These are phyloP conservation scores for Copromyces sp. DNA, from an alignment of 495 filamentous ascomycete genomes.

Conservation along the genomic window DNA sequence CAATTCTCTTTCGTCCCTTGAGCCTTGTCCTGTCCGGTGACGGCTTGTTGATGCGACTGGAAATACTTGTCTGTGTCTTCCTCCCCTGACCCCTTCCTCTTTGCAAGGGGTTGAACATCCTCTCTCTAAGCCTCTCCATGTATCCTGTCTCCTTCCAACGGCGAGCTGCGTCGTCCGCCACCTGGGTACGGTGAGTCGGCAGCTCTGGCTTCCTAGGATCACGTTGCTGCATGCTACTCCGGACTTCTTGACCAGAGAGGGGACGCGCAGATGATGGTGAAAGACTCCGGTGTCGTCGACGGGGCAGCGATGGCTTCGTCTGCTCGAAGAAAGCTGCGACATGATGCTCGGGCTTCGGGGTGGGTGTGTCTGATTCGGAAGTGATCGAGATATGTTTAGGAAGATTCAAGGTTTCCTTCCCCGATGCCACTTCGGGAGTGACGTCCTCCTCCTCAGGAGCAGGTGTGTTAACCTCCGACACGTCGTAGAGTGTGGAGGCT, in stretches of 20 bases:
- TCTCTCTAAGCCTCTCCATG: slow-evolving; percentile 8
- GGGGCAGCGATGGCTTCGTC: slow-evolving; percentile 15
- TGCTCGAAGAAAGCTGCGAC: slow-evolving; percentile 23
- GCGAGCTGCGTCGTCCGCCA: neutral
- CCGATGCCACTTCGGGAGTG: slow-evolving; percentile 1
- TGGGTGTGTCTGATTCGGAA: slow-evolving; percentile 28
- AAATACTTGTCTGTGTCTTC: neutral
- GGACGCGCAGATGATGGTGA: slow-evolving; percentile 22
- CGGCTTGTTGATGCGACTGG: slow-evolving; percentile 32
- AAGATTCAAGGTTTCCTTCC: slow-evolving; percentile 6
- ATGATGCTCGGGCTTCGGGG: slow-evolving; percentile 25
- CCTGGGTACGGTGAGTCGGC: slow-evolving; percentile 4
- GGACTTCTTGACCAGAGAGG: slow-evolving; percentile 12
- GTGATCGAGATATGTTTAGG: slow-evolving; percentile 3
- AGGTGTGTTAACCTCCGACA: slow-evolving; percentile 18
- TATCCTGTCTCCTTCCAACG: neutral
- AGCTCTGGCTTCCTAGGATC: slow-evolving; percentile 12
- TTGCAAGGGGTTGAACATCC: slow-evolving; percentile 19
- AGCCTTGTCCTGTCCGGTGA: slow-evolving; percentile 24
- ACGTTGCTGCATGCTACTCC: slow-evolving; percentile 7
- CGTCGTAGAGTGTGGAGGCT: slow-evolving; percentile 25
- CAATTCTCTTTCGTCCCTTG: slow-evolving; percentile 22
- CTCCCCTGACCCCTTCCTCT: slow-evolving; percentile 27
- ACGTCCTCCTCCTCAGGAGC: slow-evolving; percentile 12
- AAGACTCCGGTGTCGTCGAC: slow-evolving; percentile 19